Base-by-base conservation (phyloP, 2,329 filamentous ascomycete species). In the Lasiodiplodia gonubiensis region DNA sequence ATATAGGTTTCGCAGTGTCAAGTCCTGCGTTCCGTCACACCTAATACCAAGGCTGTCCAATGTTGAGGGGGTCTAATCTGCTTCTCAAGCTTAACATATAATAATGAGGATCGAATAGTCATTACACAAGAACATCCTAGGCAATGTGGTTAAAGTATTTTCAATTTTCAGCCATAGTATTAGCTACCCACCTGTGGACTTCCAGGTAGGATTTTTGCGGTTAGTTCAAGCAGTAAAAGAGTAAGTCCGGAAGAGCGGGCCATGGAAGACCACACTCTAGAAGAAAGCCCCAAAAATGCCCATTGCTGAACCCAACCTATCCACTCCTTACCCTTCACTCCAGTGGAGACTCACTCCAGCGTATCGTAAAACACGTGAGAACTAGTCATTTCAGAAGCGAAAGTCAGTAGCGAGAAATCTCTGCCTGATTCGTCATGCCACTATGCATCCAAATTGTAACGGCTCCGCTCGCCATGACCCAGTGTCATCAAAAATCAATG, bases 351-450 rank as follows among this genome's bases (percentile, higher is more conserved):
- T 33, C 27, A 37, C 14, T 61, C 27, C 21, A 63, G 42, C 35
- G 42, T 48, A 48, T 48, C 59, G n/a, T 63, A 51, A 48, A 63
- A 63, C 27, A 63, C n/a, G 59, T 63, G 25, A 51, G 42, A 63
- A 63, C 59, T 63, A 63, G 27, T 46, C 59, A 63, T 46, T 30
- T 49, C 18, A 23, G 18, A 63, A 35, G 16, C 35, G 42, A 37
- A 63, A 51, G 59, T 63, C 59, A 63, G 59, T 63, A 63, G 46
- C 59, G 18, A 51, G 39, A 7, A 63, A 51, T 4, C 59, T 30
- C 8, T 51, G 46, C 39, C 23, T 18, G 6, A 23, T 11, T n/a
- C 5, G 12, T 30, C 8, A 51, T n/a, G 12, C 39, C n/a, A 46
- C 23, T 5, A 48, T 6, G 39, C 30, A n/a, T 63, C 59, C 30